Evolutionary conservation across 441 rosid genomes (phyloP), one percentile per base, ranked within the genome.

Genomic region (Pelargonium myrrhifolium): DNA sequence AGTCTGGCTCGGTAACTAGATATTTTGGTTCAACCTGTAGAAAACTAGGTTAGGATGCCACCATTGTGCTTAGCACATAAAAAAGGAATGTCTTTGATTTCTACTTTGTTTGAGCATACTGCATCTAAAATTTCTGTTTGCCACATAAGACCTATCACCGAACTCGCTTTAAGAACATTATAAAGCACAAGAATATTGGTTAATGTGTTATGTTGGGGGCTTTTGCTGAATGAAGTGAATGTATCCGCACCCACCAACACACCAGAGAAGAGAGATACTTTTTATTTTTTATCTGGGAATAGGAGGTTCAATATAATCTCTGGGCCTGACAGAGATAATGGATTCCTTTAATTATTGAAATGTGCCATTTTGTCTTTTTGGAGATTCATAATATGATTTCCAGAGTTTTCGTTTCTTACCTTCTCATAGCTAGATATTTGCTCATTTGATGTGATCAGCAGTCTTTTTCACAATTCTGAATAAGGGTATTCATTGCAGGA

Each of bases 401-500:
- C 17, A n/a, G n/a, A 64, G 10, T 20, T 20, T 53, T 22, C 51
- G 37, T 17, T 35, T 11, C 37, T 5, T 60, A 28, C 42, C 12
- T 37, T 45, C 66, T 10, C 42, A 37, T 9, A 59, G 51, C 51
- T 18, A 60, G 62, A 40, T 65, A 39, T 65, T 51, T 58, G 14
- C 18, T 51, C 68, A 31, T 11, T 60, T n/a, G 12, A 15, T 43
- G 58, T 65, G 45, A n/a, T 28, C 31, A 45, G 35, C 6, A 4
- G 39, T 45, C 31, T 12, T 70, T 62, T 63, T 68, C 40, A 67
- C 12, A 55, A 47, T 70, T 62, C 75, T 73, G 18, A 65, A 56
- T 31, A 63, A 24, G 47, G 56, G 35, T 39, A 72, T 45, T 64
- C 58, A 21, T 66, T 80, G 77, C 98, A 94, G 99, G 99, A 94